Evolutionary conservation across 345 rosid genomes (phyloP), one percentile per base, ranked within the genome.

Genomic region (Limnanthes douglasii): DNA sequence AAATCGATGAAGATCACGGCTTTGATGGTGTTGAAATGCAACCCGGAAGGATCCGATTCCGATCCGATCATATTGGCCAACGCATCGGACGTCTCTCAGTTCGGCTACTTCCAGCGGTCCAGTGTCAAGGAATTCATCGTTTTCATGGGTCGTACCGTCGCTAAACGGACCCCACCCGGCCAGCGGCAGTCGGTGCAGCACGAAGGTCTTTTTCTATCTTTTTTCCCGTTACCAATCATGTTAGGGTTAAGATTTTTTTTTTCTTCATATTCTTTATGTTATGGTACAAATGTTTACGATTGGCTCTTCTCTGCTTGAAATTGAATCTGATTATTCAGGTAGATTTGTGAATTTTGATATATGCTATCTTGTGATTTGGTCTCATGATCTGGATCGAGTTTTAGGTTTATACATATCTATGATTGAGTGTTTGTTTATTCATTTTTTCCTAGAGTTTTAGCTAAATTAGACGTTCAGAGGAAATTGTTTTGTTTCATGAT

Each of bases 181-280:
- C 94, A 84, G 37, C 93, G 94, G 34, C 98, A 90, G 37, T 83
- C 95, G 21, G 95, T 84, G 9, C 92, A 77, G 42, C 94, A 83
- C 53, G 82, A 79, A 77, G 98, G 95, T 88, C 16, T 23, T 21
- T 22, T 28, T 35, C 33, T 30, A 23, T 2, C 7, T 27, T 27
- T 37, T 12, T 25, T 36, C 17, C 48, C 26, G 28, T 5, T 43
- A 20, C 5, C 11, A 14, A 11, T 11, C 6, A 3, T 31, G 20
- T 50, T 40, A 3, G 21, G 10, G 13, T 35, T 31, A 21, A 29
- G 32, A 29, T 39, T 44, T 24, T 15, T 15, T 18, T 1, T 30
- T 11, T 11, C 21, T 40, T 7, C 20, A 20, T 2, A 1, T 24
- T 16, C 13, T 21, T 24, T 11, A 27, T 38, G 35, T n/a, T n/a